These are phyloP conservation scores for Talaromyces nanjingensis DNA, from an alignment of 495 filamentous ascomycete species.

Conservation along the genomic window DNA sequence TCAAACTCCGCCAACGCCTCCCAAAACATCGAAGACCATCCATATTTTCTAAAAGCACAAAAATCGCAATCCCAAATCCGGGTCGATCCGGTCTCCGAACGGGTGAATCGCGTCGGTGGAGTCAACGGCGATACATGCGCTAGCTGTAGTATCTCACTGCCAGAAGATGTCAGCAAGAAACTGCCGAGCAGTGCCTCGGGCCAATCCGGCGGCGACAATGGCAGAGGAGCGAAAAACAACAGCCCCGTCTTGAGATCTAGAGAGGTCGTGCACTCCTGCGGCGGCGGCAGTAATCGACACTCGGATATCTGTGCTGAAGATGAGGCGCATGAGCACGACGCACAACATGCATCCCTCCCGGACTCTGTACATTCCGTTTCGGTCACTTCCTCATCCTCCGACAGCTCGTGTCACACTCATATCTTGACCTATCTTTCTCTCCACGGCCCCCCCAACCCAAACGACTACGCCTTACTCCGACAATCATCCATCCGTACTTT, in stretches of 20 bases:
- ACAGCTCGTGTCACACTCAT: constrained; percentile 60
- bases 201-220: constrained; percentile 39
- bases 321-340: constrained; percentile 25
- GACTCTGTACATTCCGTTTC: constrained; percentile 41
- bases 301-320: constrained; percentile 30
- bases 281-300: constrained; percentile 23
- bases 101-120: constrained; percentile 24
- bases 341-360: constrained; percentile 35
- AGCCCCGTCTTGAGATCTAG: constrained; percentile 52
- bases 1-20: constrained; percentile 15
- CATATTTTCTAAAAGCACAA: constrained; percentile 32
- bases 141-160: constrained; percentile 51
- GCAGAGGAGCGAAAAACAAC: constrained; percentile 25
- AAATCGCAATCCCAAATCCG: constrained; percentile 17
- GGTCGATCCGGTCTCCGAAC: constrained; percentile 20
- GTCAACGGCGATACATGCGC: constrained; percentile 46
- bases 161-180: constrained; percentile 46
- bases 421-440: constrained; percentile 82
- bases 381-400: constrained; percentile 27
- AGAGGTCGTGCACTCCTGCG: constrained; percentile 41
- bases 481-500: constrained; percentile 81
- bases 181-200: constrained; percentile 45
- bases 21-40: constrained; percentile 39
- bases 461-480: constrained; percentile 76
- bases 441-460: constrained; percentile 65